phyloP scores from a whole-genome alignment of 768 basidiomycete genomes.

The Lentinula sp. region DNA sequence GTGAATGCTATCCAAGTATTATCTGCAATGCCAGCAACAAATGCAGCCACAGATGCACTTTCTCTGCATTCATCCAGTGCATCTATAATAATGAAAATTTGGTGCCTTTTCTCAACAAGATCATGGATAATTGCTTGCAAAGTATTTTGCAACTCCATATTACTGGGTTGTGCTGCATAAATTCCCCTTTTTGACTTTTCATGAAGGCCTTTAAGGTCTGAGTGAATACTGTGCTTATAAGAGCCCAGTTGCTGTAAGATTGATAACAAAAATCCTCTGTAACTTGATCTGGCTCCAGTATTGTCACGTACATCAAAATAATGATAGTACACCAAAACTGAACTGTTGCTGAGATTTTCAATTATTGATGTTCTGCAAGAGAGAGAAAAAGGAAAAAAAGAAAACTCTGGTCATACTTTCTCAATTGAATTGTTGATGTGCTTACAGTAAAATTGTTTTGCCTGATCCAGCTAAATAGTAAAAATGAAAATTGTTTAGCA shows the following conservation, averaged over 20 bases:
- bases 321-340: background rate
- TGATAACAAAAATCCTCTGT: background rate
- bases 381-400: background rate
- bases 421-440: no score
- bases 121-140: background rate
- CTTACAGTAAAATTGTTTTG: no score
- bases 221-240: no score
- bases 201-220: background rate
- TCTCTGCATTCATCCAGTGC: background rate
- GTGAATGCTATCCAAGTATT: background rate
- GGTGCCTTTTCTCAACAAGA: background rate
- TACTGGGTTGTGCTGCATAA: background rate
- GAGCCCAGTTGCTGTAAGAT: background rate
- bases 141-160: background rate
- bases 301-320: constrained; percentile 4
- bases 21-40: background rate
- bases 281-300: background rate
- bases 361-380: background rate
- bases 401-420: background rate
- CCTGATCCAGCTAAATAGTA: no score
- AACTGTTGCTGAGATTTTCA: background rate
- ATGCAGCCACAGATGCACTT: background rate
- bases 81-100: background rate
- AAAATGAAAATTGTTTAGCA: no score
- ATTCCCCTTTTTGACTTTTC: background rate